Evolutionary conservation across 1,284 basidiomycete genomes (phyloP), one percentile per base, ranked within the genome.

Genomic region (Puccinia triticina): DNA sequence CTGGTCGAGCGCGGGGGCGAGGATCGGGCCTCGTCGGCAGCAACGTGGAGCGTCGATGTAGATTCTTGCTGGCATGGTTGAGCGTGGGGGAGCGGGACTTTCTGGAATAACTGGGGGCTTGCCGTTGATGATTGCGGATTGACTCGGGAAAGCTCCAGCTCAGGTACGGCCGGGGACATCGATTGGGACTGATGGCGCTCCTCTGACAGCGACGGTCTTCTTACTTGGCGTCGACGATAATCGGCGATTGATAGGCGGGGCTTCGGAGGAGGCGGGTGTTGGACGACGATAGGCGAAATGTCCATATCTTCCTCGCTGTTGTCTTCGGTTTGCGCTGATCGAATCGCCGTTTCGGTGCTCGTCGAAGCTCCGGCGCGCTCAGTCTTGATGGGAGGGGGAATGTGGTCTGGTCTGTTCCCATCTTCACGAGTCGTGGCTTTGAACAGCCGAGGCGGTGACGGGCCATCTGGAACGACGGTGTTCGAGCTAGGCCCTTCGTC

Each of bases 201-300:
- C 11, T 82, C 79, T 34, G 72, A 64, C 14, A 29, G 37, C 14
- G 73, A 75, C n/a, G 73, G 66, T 23, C 69, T 64, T 67, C 32
- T 59, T 18, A 74, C 80, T 14, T 76, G 29, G 23, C 73, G 73
- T 37, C 37, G 43, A 67, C 74, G 74, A 37, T 77, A 82, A 46
- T 64, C 74, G 8, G 81, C 74, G 7, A 82, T 26, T 34, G 81
- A 82, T 10, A 82, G 48, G 8, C 81, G 46, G 7, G 71, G 79
- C n/a, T 67, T 50, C 23, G 67, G 72, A 48, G 23, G 40, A n/a
- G 72, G 32, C 48, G 29, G 16, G 10, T 57, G 53, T 34, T 74
- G 72, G 32, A 59, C 64, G 18, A 67, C 21, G 21, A 5, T 53
- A 7, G 72, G 53, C 10, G 53, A 74, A 23, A 34, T 34, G 32